Evolutionary conservation across 1,284 basidiomycete species (phyloP).

Genomic region (Pterulicium gracile): DNA sequence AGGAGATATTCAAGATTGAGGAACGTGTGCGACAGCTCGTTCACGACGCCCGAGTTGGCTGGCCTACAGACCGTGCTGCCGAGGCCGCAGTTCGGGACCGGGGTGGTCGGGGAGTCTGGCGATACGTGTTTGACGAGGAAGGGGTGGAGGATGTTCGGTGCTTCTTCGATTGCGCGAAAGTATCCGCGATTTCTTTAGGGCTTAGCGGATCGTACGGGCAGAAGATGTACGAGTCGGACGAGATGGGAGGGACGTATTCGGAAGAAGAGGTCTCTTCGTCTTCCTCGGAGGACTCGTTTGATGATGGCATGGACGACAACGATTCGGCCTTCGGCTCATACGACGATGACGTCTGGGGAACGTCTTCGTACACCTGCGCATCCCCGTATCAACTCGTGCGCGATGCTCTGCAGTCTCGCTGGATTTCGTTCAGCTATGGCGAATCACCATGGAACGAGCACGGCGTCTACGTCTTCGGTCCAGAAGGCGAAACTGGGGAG

Average conservation of each 20-base stretch:
- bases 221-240: slow-evolving; percentile 7
- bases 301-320: slow-evolving; percentile 20
- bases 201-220: slow-evolving; percentile 7
- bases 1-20: slow-evolving; percentile 33
- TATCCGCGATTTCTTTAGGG: slow-evolving; percentile 23
- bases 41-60: slow-evolving; percentile 60
- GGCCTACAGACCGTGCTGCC: slow-evolving; percentile 58
- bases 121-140: slow-evolving; percentile 73
- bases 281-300: slow-evolving; percentile 26
- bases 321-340: slow-evolving; percentile 12
- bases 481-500: slow-evolving; percentile 59
- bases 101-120: slow-evolving; percentile 50
- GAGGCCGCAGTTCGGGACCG: slow-evolving; percentile 33
- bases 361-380: slow-evolving; percentile 43
- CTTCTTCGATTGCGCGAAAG: slow-evolving; percentile 62
- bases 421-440: slow-evolving; percentile 65
- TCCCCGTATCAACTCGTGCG: slow-evolving; percentile 54
- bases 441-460: slow-evolving; percentile 58
- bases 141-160: slow-evolving; percentile 61
- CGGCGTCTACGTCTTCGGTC: slow-evolving; percentile 65
- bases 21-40: slow-evolving; percentile 59
- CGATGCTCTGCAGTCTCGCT: slow-evolving; percentile 56
- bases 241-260: not conserved
- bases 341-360: slow-evolving; percentile 29
- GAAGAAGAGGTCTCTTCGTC: slow-evolving; percentile 4